These are phyloP conservation scores for Polytrichum commune DNA, from an alignment of 225 moss, liverwort and hornwort genomes.

Conservation along the genomic window DNA sequence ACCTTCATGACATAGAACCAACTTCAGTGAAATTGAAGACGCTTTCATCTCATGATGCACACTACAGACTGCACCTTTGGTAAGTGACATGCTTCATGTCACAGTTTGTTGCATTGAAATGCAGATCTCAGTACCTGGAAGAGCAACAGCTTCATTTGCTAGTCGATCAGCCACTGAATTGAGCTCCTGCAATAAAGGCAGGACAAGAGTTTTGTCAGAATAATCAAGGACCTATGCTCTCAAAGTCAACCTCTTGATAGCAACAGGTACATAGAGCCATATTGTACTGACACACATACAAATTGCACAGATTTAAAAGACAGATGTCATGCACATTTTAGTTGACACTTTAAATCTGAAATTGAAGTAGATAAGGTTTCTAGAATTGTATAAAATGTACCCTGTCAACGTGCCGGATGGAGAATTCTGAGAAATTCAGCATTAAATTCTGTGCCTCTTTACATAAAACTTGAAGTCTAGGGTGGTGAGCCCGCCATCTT, in stretches of 20 bases:
- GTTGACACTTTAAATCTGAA: too few relatives aligned
- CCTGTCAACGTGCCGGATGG: constrained; percentile 80
- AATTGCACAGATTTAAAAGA: too few relatives aligned
- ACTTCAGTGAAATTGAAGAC: too few relatives aligned
- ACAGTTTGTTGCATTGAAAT: neutral
- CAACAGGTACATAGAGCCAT: too few relatives aligned
- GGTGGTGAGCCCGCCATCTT: constrained; percentile 78
- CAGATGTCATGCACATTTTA: too few relatives aligned
- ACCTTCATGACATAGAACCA: too few relatives aligned
- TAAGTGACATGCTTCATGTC: neutral
- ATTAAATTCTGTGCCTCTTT: constrained; percentile 67
- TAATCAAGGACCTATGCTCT: too few relatives aligned
- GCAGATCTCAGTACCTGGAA: constrained; percentile 41
- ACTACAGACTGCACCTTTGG: neutral
- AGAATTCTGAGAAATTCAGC: constrained; percentile 71
- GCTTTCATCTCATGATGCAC: too few relatives aligned
- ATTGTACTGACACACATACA: too few relatives aligned
- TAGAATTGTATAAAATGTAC: constrained; percentile 34
- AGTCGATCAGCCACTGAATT: constrained; percentile 76
- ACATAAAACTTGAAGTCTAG: constrained; percentile 64
- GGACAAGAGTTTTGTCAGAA: too few relatives aligned
- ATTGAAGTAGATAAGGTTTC: neutral
- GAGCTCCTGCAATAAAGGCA: constrained; percentile 35
- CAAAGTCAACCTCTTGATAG: too few relatives aligned
- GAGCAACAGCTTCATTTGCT: constrained; percentile 82